Evolutionary conservation across 1,139 yeast species (phyloP).

Genomic region (Debaryomyces fabryi): DNA sequence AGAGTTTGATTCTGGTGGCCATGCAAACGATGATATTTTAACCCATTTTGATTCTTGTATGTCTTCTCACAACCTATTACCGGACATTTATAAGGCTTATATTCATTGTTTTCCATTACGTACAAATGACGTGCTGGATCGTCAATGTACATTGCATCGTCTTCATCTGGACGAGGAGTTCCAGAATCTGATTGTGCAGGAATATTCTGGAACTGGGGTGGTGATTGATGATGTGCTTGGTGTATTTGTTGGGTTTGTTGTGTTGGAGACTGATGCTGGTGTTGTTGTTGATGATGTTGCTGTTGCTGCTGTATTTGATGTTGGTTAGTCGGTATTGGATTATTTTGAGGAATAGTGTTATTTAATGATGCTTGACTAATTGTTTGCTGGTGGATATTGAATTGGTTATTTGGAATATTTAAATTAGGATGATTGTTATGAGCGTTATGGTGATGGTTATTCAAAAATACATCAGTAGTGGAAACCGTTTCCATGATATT

Average conservation of each 20-base stretch:
- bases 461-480: slow-evolving; percentile 86
- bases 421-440: slow-evolving; percentile 20
- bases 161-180: slow-evolving; percentile 40
- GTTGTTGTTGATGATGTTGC: slow-evolving; percentile 20
- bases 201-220: slow-evolving; percentile 19
- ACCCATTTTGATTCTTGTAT: slow-evolving; percentile 95
- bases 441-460: slow-evolving; percentile 28
- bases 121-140: slow-evolving; percentile 95
- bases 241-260: slow-evolving; percentile 17
- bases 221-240: slow-evolving; percentile 20
- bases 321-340: slow-evolving; percentile 15
- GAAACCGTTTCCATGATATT: slow-evolving; percentile 71
- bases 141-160: slow-evolving; percentile 68
- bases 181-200: slow-evolving; percentile 19
- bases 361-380: slow-evolving; percentile 18
- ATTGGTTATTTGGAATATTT: slow-evolving; percentile 21
- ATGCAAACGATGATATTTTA: slow-evolving; percentile 92
- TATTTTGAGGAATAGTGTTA: slow-evolving; percentile 12
- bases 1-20: slow-evolving; percentile 97
- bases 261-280: slow-evolving; percentile 13
- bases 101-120: slow-evolving; percentile 89
- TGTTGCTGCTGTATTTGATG: slow-evolving; percentile 20
- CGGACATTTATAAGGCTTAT: slow-evolving; percentile 96
- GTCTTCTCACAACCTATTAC: slow-evolving; percentile 98
- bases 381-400: slow-evolving; percentile 27